Evolutionary conservation across 31 red algal species (phyloP).

Genomic region (Asparagopsis taxiformis): DNA sequence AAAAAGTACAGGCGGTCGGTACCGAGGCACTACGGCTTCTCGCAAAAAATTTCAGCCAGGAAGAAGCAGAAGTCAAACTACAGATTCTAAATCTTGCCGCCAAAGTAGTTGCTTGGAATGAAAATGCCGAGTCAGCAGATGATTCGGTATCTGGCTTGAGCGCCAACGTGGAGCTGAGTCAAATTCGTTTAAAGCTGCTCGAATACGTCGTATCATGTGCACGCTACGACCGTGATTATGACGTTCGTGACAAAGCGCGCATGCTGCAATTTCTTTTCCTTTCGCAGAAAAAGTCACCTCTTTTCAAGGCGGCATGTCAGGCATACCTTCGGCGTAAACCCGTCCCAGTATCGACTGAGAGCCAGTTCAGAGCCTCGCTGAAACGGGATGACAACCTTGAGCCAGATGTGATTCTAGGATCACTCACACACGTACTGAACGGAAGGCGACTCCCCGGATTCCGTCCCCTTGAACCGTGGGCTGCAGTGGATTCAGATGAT

Average conservation of each 20-base stretch:
- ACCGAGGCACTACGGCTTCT: slow-evolving; percentile 71
- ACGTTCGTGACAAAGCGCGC: slow-evolving; percentile 87
- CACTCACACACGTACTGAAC: slow-evolving; percentile 44
- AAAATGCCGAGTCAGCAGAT: neutral
- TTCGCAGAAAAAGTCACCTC: slow-evolving; percentile 3
- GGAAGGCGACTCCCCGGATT: slow-evolving; percentile 52
- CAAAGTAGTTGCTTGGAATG: slow-evolving; percentile 58
- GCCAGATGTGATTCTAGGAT: slow-evolving; percentile 51
- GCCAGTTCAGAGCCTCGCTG: neutral
- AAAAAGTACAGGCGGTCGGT: slow-evolving; percentile 47
- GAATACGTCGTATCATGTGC: slow-evolving; percentile 67
- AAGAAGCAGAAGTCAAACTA: slow-evolving; percentile 67
- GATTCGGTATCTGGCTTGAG: neutral
- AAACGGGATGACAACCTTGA: slow-evolving; percentile 22
- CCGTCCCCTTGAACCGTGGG: slow-evolving; percentile 40
- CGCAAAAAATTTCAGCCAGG: slow-evolving; percentile 37
- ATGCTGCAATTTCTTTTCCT: slow-evolving; percentile 61
- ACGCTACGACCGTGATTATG: slow-evolving; percentile 78
- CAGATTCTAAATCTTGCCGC: slow-evolving; percentile 77
- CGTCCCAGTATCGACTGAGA: slow-evolving; percentile 9
- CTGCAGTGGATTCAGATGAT: slow-evolving; percentile 40
- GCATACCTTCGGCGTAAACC: slow-evolving; percentile 46
- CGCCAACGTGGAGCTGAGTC: neutral
- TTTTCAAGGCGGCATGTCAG: slow-evolving; percentile 25
- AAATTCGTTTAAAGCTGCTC: slow-evolving; percentile 30